Percentiles rank a stretch among this genome's conserved stretches.
Evolutionary conservation across 805 yeast species (phyloP).

Genomic region (Dipodascopsis tothii): DNA sequence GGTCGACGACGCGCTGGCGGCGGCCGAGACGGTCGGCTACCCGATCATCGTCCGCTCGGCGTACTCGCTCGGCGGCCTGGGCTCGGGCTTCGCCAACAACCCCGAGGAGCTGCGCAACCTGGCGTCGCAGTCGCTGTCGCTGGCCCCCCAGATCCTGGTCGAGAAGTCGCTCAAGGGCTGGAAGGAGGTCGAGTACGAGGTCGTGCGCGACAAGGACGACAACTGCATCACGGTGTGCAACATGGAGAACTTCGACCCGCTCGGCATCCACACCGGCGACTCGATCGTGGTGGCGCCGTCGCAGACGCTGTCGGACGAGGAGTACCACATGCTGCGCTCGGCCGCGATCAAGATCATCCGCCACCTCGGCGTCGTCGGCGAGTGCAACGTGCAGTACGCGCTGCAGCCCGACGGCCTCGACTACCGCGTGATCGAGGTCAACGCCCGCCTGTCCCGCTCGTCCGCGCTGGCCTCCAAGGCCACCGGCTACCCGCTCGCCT

Average conservation of each 20-base stretch:
- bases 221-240: conserved; percentile 98
- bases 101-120: conserved; percentile 75
- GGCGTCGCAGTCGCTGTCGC: conserved; percentile 79
- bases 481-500: conserved; percentile 96
- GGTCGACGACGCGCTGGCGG: conserved; percentile 85
- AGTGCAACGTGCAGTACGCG: conserved; percentile 96
- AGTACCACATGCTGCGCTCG: conserved; percentile 93
- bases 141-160: conserved; percentile 91
- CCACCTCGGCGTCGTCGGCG: conserved; percentile 98
- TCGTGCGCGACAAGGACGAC: conserved; percentile 90
- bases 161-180: conserved; percentile 92
- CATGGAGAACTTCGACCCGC: conserved; percentile 98
- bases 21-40: conserved; percentile 82
- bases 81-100: conserved; percentile 91
- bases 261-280: conserved; percentile 98
- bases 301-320: conserved; percentile 93
- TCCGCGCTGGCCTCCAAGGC: conserved; percentile 98
- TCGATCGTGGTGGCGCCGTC: conserved; percentile 98
- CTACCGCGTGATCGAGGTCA: conserved; percentile 93
- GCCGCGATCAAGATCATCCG: conserved; percentile 97
- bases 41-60: conserved; percentile 98
- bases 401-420: conserved; percentile 92
- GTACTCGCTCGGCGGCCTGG: conserved; percentile 93
- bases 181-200: conserved; percentile 98
- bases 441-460: conserved; percentile 93